Conservation (phyloP, 257 asterid species). For the Avicennia marina region DNA sequence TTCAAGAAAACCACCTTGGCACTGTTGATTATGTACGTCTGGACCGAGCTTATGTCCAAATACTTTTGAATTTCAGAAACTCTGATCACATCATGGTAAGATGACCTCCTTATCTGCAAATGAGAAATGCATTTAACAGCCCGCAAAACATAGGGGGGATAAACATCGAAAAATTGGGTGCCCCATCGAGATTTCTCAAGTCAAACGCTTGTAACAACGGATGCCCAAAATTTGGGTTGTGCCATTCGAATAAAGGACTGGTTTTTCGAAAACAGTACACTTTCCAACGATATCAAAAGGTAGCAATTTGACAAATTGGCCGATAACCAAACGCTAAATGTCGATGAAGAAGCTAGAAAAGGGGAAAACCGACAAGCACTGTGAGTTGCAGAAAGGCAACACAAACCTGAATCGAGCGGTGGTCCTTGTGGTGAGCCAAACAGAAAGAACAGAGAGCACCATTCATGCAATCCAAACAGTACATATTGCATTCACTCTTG, state of each 20-base stretch:
- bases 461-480: conserved; percentile 39
- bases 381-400: not conserved
- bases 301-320: too few species aligned
- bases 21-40: conserved; percentile 59
- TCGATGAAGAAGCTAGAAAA: not conserved
- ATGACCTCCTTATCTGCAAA: not conserved
- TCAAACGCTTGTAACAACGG: too few species aligned
- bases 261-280: too few species aligned
- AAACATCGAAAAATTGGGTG: too few species aligned
- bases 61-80: not conserved
- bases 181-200: too few species aligned
- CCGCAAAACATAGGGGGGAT: too few species aligned
- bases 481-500: conserved; percentile 43
- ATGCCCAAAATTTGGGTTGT: too few species aligned
- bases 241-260: not conserved
- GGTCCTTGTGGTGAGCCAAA: conserved; percentile 34
- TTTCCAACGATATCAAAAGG: too few species aligned
- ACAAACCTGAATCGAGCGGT: conserved; percentile 41
- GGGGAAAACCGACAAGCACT: not conserved
- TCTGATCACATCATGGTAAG: not conserved
- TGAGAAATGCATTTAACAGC: too few species aligned
- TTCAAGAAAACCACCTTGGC: conserved; percentile 60
- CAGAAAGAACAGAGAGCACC: conserved; percentile 42
- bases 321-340: not conserved
- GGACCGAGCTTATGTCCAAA: not conserved